Evolutionary conservation across 2,329 filamentous ascomycete species (phyloP), one percentile per base, ranked within the genome.

Genomic region (Fusarium mexicanum): DNA sequence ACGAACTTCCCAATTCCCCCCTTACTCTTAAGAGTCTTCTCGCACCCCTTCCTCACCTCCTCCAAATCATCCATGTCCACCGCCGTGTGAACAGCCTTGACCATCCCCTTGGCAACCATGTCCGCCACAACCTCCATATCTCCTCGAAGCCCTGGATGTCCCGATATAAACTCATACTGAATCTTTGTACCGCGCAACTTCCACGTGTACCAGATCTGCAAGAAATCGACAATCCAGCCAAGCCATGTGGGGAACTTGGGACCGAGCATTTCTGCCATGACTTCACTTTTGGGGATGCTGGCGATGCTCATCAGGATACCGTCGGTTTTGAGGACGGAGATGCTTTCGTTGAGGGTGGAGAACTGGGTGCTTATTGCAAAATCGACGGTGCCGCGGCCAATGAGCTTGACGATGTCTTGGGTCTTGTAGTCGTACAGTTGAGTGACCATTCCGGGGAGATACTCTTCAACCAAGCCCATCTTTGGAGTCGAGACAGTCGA

Each of bases 401-500:
- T 82, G 22, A 11, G 81, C 67, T 38, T 78, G 73, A 60, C 60
- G 6, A 87, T 77, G 10, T 84, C 79, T 38, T 82, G 76, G 48
- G 79, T 84, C 62, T 81, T 84, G 78, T 90, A 90, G 75, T 90
- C 87, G 67, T 89, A 80, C 33, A 89, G 77, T 69, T 87, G 81
- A 76, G 88, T 87, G 5, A 88, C 84, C 11, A 86, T 79, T 0
- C 84, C 85, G 0, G 84, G 82, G 0, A 87, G 77, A 40, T 81
- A 73, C 64, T 83, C 72, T 47, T 84, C 82, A 0, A 88, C 85
- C 29, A 85, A 80, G 2, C 79, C 69, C 38, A 90, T 65, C 77
- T 90, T 90, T 16, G 83, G 68, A 29, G 87, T 88, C 8, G 87
- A 89, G 0, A 87, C 86, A 0, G 87, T 88, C 1, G 87, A 83